Evolutionary conservation across 2,329 filamentous ascomycete genomes (phyloP).

Genomic region (Fusarium decemcellulare): DNA sequence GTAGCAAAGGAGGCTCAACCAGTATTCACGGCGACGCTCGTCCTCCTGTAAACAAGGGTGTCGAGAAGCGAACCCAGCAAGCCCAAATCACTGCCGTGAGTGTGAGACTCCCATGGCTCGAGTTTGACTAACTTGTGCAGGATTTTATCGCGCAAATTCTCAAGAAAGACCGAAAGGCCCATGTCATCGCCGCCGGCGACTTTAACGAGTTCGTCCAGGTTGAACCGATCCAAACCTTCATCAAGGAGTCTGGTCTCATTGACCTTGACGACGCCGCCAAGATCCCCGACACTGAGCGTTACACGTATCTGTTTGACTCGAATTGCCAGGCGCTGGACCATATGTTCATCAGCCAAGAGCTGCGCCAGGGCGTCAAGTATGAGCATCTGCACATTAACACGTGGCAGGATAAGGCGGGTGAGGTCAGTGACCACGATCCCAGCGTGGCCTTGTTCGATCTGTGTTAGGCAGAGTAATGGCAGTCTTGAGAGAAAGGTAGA

Average conservation of each 20-base stretch:
- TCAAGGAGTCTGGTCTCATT: constrained; percentile 65
- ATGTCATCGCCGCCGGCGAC: constrained; percentile 75
- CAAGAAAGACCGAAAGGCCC: constrained; percentile 66
- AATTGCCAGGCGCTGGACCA: constrained; percentile 80
- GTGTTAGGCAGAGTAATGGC: constrained; percentile 54
- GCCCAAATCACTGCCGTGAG: constrained; percentile 70
- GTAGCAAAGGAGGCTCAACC: constrained; percentile 76
- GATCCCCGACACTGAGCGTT: constrained; percentile 70
- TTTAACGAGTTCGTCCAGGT: constrained; percentile 81
- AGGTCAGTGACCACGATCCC: constrained; percentile 79
- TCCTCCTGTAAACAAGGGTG: constrained; percentile 76
- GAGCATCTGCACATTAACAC: constrained; percentile 82
- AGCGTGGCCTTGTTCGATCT: constrained; percentile 75
- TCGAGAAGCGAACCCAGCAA: constrained; percentile 70
- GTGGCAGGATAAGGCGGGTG: constrained; percentile 70
- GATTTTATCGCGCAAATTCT: constrained; percentile 72
- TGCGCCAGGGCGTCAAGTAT: constrained; percentile 62
- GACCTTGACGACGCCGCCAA: constrained; percentile 74
- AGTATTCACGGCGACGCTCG: constrained; percentile 75
- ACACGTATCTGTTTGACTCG: constrained; percentile 79
- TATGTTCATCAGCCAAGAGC: constrained; percentile 72
- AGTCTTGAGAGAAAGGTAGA: too few species aligned
- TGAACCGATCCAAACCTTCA: constrained; percentile 69
- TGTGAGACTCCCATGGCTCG: constrained; percentile 20
- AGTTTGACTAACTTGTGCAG: constrained; percentile 42